These are phyloP conservation scores for Fermentozyma sake DNA, from an alignment of 1,139 yeast genomes.

Conservation along the genomic window DNA sequence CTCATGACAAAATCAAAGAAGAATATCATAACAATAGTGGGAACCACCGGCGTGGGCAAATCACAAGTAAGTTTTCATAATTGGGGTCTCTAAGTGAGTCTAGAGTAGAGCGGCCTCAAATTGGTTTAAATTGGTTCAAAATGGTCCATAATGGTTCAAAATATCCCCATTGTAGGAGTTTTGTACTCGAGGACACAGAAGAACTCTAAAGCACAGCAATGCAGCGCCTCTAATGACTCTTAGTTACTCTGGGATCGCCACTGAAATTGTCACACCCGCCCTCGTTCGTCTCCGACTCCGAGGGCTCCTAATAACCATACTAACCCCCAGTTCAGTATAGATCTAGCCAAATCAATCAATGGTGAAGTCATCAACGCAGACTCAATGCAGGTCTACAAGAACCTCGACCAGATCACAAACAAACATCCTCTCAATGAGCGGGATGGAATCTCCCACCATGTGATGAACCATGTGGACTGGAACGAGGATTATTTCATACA, in stretches of 20 bases:
- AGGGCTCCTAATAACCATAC: too few species aligned
- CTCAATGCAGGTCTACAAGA: conserved; percentile 89
- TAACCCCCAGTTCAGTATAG: conserved; percentile 56
- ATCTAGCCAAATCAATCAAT: conserved; percentile 67
- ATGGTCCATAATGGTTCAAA: too few species aligned
- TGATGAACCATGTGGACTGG: conserved; percentile 83
- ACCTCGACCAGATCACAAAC: conserved; percentile 75
- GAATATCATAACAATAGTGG: conserved; percentile 67
- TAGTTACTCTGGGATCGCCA: too few species aligned
- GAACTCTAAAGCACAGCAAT: too few species aligned
- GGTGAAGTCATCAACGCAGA: conserved; percentile 96
- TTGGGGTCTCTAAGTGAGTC: too few species aligned
- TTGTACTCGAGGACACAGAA: too few species aligned
- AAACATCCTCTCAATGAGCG: conserved; percentile 84
- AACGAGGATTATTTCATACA: conserved; percentile 80
- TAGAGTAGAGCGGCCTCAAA: too few species aligned
- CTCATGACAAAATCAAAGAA: conserved; percentile 22
- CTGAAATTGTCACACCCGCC: too few species aligned
- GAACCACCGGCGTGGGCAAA: conserved; percentile 98
- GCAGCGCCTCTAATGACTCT: too few species aligned
- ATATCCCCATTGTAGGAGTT: too few species aligned
- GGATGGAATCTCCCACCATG: conserved; percentile 72
- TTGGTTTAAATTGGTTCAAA: too few species aligned
- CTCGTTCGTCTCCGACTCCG: too few species aligned
- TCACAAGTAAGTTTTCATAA: conserved; percentile 60